Evolutionary conservation across 2,329 filamentous ascomycete genomes (phyloP), one percentile per base, ranked within the genome.

Genomic region (Fusarium devonianum): DNA sequence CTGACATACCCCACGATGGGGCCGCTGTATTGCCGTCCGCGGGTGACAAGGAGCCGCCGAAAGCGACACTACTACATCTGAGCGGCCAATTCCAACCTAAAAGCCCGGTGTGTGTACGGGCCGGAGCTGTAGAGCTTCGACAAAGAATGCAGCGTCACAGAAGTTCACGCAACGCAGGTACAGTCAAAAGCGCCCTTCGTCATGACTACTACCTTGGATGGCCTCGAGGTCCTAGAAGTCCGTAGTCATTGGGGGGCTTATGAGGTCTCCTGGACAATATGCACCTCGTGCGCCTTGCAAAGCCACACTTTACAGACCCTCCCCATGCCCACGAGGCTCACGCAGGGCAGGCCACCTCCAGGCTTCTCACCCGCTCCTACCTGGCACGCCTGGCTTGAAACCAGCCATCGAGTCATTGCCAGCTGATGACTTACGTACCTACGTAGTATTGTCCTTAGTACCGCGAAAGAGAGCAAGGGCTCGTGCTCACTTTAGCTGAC

Each of bases 81-180:
- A 25, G 12, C 22, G 13, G 30, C 33, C 28, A 14, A 12, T 34
- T 22, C 11, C 14, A 26, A 16, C 22, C 33, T 18, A 16, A 40
- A 21, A 32, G n/a, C 38, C 32, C 16, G 28, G 17, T 56, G 28
- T 32, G 19, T 33, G 21, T 19, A 42, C 22, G 40, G 36, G 38
- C 39, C 21, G 41, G 47, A 38, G 35, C 32, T 19, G 48, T 36
- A 56, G 38, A 36, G 35, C 21, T 26, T 37, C 13, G 29, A 53
- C 38, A 38, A 50, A 17, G 34, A 30, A 57, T 65, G 57, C 49
- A 41, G 49, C 56, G 56, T 48, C 53, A 64, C 58, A 43, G 43
- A 62, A 59, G 47, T n/a, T n/a, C n/a, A n/a, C n/a, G n/a, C 42
- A 48, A 65, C 62, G 62, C 62, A 65, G 62, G 62, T 65, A 65